Evolutionary conservation across 805 yeast genomes (phyloP).

Genomic region (Hanseniaspora taiwanica): DNA sequence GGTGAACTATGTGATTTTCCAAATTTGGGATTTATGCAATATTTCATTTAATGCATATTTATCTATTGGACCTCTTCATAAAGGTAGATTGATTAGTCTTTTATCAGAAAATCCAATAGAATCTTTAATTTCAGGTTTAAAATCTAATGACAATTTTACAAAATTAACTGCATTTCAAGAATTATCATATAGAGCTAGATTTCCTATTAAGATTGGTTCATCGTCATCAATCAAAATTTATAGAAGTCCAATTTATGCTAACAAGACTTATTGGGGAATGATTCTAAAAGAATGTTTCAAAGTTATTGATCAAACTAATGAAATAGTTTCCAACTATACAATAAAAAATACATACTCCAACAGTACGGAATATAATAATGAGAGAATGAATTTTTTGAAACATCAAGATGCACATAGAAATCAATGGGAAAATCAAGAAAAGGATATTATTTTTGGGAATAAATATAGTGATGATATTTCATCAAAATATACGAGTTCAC

Average conservation of each 20-base stretch:
- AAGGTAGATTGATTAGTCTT: conserved; percentile 44
- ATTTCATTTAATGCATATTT: conserved; percentile 51
- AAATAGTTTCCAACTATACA: conserved; percentile 21
- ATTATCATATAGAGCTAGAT: conserved; percentile 47
- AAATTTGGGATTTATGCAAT: conserved; percentile 42
- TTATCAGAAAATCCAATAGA: conserved; percentile 47
- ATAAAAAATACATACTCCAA: conserved; percentile 7
- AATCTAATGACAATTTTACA: conserved; percentile 35
- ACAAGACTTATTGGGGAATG: background rate
- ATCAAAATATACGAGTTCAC: no score
- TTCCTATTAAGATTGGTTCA: no score
- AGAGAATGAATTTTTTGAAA: conserved; percentile 4
- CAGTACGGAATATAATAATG: conserved; percentile 10
- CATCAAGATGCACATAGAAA: conserved; percentile 3
- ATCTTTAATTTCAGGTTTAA: conserved; percentile 51
- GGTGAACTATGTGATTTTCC: conserved; percentile 10
- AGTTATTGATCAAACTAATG: conserved; percentile 37
- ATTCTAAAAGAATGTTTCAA: conserved; percentile 42
- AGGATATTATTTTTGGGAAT: conserved; percentile 4
- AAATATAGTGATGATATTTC: background rate
- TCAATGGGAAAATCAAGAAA: conserved; percentile 2
- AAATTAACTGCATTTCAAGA: conserved; percentile 66
- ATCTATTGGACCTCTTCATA: conserved; percentile 59
- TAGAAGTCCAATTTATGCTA: conserved; percentile 25
- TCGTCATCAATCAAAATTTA: conserved; percentile 19